Evolutionary conservation across 192 early-diverging fungal genomes (phyloP).

Genomic region (Backusella australiensis): DNA sequence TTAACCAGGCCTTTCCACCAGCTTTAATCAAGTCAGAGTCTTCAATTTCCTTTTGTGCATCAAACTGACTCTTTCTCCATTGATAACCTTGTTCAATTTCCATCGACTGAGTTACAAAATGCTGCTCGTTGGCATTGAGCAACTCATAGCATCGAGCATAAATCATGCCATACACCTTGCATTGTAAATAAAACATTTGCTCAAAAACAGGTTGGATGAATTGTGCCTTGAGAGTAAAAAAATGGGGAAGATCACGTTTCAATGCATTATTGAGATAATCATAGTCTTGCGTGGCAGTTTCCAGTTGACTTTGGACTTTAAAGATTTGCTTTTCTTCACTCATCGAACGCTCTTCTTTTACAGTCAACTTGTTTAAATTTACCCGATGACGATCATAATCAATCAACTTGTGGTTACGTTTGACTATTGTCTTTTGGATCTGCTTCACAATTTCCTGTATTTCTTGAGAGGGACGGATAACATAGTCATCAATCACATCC

Average conservation of each 20-base stretch:
- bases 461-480: conserved; percentile 81
- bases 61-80: conserved; percentile 33
- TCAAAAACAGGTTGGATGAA: conserved; percentile 90
- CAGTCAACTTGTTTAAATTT: conserved; percentile 71
- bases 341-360: conserved; percentile 58
- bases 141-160: conserved; percentile 56
- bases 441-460: conserved; percentile 70
- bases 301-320: conserved; percentile 59
- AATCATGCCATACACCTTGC: conserved; percentile 72
- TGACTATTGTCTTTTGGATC: conserved; percentile 82
- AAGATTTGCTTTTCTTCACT: conserved; percentile 65
- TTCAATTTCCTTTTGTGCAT: conserved; percentile 23
- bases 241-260: conserved; percentile 75
- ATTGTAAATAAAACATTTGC: conserved; percentile 82
- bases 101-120: conserved; percentile 52
- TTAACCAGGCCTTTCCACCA: conserved; percentile 31
- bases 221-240: conserved; percentile 68
- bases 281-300: conserved; percentile 82
- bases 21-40: conserved; percentile 31
- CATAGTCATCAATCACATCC: conserved; percentile 69
- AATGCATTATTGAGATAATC: conserved; percentile 79
- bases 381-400: conserved; percentile 88
- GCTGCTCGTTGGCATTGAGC: conserved; percentile 40
- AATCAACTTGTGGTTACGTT: conserved; percentile 88
- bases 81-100: conserved; percentile 42